Conservation (phyloP, 495 filamentous ascomycete genomes). For the Geoglossum glabrum region DNA sequence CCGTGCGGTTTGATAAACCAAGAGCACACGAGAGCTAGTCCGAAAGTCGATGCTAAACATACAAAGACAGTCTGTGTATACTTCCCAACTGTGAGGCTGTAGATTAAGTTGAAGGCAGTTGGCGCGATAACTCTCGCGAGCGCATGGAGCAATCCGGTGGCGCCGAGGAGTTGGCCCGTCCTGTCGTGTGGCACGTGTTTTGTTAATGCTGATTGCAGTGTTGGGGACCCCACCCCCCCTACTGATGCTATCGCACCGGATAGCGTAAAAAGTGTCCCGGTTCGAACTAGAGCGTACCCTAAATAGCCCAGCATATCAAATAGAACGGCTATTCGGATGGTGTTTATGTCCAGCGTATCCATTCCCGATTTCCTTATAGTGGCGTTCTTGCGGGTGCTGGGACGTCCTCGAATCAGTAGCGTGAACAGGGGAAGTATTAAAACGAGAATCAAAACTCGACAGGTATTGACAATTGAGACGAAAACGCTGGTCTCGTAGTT, state of each 20-base stretch:
- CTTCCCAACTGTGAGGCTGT: conserved; percentile 55
- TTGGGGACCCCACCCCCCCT: conserved; percentile 70
- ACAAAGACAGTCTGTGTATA: conserved; percentile 73
- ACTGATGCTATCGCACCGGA: conserved; percentile 52
- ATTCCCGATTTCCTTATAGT: conserved; percentile 39
- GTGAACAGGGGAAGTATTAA: conserved; percentile 52
- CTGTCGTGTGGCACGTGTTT: conserved; percentile 74
- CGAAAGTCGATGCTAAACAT: conserved; percentile 44
- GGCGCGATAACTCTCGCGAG: conserved; percentile 61
- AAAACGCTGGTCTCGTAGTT: conserved; percentile 59
- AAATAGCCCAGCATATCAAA: conserved; percentile 60
- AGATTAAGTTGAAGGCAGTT: conserved; percentile 65
- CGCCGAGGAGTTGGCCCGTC: conserved; percentile 71
- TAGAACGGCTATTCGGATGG: conserved; percentile 57
- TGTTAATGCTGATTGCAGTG: conserved; percentile 60
- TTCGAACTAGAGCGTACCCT: conserved; percentile 46
- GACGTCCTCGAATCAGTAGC: conserved; percentile 37
- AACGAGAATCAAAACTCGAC: conserved; percentile 54
- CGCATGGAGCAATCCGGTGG: conserved; percentile 68
- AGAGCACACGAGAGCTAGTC: conserved; percentile 38
- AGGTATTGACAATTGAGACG: conserved; percentile 51
- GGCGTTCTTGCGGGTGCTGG: conserved; percentile 15
- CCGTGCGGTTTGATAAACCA: conserved; percentile 53
- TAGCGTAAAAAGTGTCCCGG: conserved; percentile 33
- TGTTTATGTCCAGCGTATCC: conserved; percentile 51